A percentile compares a stretch with the other conserved stretches of the same genome.
These are phyloP conservation scores for Omphalotus guepiniiformis DNA, from an alignment of 768 basidiomycete species.

Conservation along the genomic window DNA sequence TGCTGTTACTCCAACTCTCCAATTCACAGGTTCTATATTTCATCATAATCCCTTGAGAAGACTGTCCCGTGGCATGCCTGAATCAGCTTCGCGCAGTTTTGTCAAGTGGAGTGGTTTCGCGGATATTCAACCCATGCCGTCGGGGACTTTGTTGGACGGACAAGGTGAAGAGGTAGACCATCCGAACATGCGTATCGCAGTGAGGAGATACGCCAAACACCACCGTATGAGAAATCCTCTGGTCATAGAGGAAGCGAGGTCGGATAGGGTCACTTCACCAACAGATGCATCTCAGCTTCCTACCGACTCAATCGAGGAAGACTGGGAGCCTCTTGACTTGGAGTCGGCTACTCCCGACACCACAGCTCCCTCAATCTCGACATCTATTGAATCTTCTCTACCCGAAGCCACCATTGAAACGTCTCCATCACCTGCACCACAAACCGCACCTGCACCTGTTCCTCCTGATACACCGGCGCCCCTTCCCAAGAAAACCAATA, in stretches of 20 bases:
- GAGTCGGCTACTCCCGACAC: not conserved
- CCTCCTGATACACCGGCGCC: not conserved
- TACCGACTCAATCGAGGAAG: not conserved
- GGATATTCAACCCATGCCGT: not conserved
- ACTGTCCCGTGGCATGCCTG: too few relatives aligned
- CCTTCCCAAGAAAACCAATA: not conserved
- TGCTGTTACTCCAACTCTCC: too few relatives aligned
- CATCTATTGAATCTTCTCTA: not conserved
- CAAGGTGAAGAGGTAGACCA: slow-evolving; percentile 3
- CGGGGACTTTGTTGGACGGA: not conserved
- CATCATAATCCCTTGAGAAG: too few relatives aligned
- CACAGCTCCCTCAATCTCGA: not conserved
- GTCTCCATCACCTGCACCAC: not conserved
- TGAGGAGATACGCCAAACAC: not conserved
- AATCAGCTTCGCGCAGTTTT: slow-evolving; percentile 2
- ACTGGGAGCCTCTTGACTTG: not conserved
- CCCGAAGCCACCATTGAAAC: too few relatives aligned
- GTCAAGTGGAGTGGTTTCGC: slow-evolving; percentile 5
- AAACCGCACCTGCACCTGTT: not conserved
- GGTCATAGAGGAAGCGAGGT: not conserved
- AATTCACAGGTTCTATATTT: too few relatives aligned
- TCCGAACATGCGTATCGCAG: slow-evolving; percentile 5
- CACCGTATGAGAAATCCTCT: not conserved
- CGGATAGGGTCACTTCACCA: not conserved
- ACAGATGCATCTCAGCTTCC: not conserved